Evolutionary conservation across 78 protist species (phyloP), one percentile per base, ranked within the genome.

Genomic region (Monosiga brevicollis): DNA sequence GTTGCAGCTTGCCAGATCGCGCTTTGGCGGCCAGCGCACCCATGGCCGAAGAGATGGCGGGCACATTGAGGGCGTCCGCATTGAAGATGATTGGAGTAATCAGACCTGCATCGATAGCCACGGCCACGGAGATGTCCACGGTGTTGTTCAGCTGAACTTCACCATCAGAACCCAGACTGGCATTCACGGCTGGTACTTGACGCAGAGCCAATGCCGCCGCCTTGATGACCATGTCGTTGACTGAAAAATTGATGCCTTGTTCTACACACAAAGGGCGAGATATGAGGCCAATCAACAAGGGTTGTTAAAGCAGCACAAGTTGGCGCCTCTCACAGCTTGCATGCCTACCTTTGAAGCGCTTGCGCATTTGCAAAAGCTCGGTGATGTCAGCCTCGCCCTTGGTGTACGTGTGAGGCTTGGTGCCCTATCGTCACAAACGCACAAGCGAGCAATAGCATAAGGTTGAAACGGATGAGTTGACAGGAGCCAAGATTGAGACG

Each of bases 201-300:
- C 43, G 79, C 76, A 87, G 82, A 29, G 95, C 93, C 26, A 84
- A 90, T 9, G 97, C 91, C 0, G 93, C 72, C 34, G 98, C 98
- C 93, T 95, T 95, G 89, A 96, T 82, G 76, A 96, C 75, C 72
- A 93, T 92, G 83, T 96, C 98, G 83, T 96, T 96, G 89, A 96
- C 95, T 2, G 91, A 85, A 20, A 93, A 35, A 88, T 93, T 94
- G 85, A 41, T 84, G 71, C 36, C n/a, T n/a, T 3, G 42, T 75
- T 15, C 11, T 15, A 32, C 37, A 72, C 10, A 3, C 10, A 72
- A 32, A 32, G 24, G 9, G 35, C 55, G 23, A 32, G 23, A 32
- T 25, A n/a, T n/a, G n/a, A n/a, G n/a, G n/a, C n/a, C n/a, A n/a
- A n/a, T n/a, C n/a, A n/a, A n/a, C n/a, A n/a, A n/a, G n/a, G n/a